Conservation (phyloP, 2,329 filamentous ascomycete genomes). For the Mariannaea elegans region DNA sequence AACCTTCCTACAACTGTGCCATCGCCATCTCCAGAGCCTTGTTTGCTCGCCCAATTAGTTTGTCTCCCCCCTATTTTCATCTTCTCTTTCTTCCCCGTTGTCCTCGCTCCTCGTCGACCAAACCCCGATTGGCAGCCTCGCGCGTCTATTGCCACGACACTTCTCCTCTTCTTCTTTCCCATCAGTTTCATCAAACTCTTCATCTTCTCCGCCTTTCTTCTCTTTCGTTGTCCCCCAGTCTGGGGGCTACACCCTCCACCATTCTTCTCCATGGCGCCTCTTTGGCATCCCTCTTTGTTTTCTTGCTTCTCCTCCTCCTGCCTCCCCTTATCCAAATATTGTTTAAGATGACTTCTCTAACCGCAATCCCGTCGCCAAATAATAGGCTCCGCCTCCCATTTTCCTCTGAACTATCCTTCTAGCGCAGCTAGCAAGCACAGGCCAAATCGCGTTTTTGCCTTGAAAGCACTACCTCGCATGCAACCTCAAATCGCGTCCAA, state of each 20-base stretch:
- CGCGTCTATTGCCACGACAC: constrained; percentile 34
- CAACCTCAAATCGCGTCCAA: constrained; percentile 27
- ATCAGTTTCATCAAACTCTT: constrained; percentile 15
- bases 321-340: constrained; percentile 35
- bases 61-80: constrained; percentile 42
- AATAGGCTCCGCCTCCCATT: constrained; percentile 52
- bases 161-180: constrained; percentile 18
- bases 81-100: constrained; percentile 32
- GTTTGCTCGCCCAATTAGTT: constrained; percentile 47
- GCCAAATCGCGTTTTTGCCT: constrained; percentile 16
- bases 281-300: constrained; percentile 39
- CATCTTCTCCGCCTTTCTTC: neutral
- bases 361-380: constrained; percentile 61
- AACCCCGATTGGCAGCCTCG: constrained; percentile 36
- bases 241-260: constrained; percentile 21
- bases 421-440: constrained; percentile 20
- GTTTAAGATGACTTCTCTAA: constrained; percentile 63
- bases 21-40: constrained; percentile 37
- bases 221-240: neutral
- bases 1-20: constrained; percentile 34
- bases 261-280: constrained; percentile 38
- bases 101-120: constrained; percentile 32
- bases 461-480: constrained; percentile 20
- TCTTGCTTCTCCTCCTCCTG: constrained; percentile 31
- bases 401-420: constrained; percentile 39